Evolutionary conservation across 2,329 filamentous ascomycete species (phyloP), one percentile per base, ranked within the genome.

Genomic region (Colletotrichum sp.): DNA sequence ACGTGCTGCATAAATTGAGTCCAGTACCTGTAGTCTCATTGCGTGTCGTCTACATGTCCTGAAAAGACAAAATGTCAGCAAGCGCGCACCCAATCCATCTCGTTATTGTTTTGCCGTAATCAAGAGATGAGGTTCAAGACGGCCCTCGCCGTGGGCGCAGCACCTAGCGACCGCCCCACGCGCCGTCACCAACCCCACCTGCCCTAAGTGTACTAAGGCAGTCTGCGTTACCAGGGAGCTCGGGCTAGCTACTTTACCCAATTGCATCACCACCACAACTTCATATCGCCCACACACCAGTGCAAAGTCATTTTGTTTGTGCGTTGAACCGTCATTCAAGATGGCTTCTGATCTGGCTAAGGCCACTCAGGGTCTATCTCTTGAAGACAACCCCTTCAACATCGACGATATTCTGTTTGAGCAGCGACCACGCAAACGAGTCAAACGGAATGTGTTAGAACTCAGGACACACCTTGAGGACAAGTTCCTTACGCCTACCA

Each of bases 401-500:
- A 91, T 94, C 78, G 92, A 94, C 81, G 86, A 90, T 76, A 86
- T 94, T 71, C 87, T 94, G 71, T 89, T 91, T 79, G 80, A 85
- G 78, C 82, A 83, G 76, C 77, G 85, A 62, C 84, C 86, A 65
- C 86, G 84, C 75, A 87, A 87, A 78, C 85, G 85, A 76, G 79
- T 83, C 73, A 88, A 81, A 80, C 90, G 89, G 84, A 88, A 90
- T 84, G 88, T 89, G 52, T 88, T 92, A n/a, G 89, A 90, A 36
- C 87, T 96, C 76, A 95, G 95, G 85, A 87, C 87, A 62, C 89
- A 92, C 77, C 90, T 99, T 7, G 95, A 98, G 85, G 82, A 90
- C 71, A 92, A 94, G 63, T 97, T 96, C 81, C 88, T 99, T 30
- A 92, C 92, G 3, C 96, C 97, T 1, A 95, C 95, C 3, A 90